A percentile compares a stretch with the other conserved stretches of the same genome.
Conservation (phyloP, 441 rosid genomes). For the Gossypium trilobum region DNA sequence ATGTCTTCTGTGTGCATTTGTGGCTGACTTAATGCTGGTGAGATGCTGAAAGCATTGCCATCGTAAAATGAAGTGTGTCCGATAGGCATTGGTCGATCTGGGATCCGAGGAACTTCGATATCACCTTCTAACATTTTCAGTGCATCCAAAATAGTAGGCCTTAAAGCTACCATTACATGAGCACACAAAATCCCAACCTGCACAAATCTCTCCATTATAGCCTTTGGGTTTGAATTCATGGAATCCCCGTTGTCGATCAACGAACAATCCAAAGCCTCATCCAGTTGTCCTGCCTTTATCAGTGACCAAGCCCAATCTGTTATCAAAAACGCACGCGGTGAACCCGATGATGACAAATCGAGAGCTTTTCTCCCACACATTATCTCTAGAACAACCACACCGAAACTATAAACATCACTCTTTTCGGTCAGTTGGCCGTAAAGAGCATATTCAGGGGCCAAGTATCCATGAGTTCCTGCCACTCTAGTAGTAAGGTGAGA, state of each 20-base stretch:
- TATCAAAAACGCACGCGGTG: slow-evolving; percentile 53
- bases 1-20: slow-evolving; percentile 32
- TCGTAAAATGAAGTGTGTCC: slow-evolving; percentile 35
- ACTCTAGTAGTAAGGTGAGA: slow-evolving; percentile 90
- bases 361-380: slow-evolving; percentile 85
- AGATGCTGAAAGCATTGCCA: slow-evolving; percentile 34
- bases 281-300: slow-evolving; percentile 56
- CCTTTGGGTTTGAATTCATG: slow-evolving; percentile 43
- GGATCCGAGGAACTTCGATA: slow-evolving; percentile 64
- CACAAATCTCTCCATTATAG: slow-evolving; percentile 70
- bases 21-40: slow-evolving; percentile 46
- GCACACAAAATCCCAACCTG: slow-evolving; percentile 75
- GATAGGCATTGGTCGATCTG: slow-evolving; percentile 51
- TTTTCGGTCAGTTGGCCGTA: slow-evolving; percentile 79
- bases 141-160: slow-evolving; percentile 72
- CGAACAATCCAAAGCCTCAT: slow-evolving; percentile 43
- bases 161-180: slow-evolving; percentile 77
- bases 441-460: slow-evolving; percentile 88
- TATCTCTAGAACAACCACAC: slow-evolving; percentile 70
- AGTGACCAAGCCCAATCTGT: slow-evolving; percentile 92
- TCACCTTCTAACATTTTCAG: slow-evolving; percentile 87
- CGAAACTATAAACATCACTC: slow-evolving; percentile 87
- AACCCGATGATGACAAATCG: slow-evolving; percentile 48
- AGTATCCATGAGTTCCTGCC: slow-evolving; percentile 86
- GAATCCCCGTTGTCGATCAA: slow-evolving; percentile 35